Conservation (phyloP, 345 rosid species). For the Adansonia digitata region DNA sequence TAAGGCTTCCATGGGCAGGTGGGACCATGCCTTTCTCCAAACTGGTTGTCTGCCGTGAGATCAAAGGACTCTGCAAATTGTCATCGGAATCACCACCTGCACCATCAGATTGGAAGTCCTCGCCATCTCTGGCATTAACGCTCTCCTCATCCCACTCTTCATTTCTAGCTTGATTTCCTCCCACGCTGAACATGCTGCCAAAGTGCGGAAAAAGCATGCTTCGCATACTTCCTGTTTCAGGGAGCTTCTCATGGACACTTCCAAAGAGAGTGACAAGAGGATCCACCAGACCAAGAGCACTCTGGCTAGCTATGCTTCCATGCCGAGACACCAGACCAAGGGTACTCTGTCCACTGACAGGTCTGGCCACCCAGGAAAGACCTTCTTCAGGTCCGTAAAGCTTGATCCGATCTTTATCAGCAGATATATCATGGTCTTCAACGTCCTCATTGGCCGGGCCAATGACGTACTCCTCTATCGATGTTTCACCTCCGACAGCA, state of each 20-base stretch:
- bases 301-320: slow-evolving; percentile 59
- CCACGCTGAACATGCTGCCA: slow-evolving; percentile 94
- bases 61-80: slow-evolving; percentile 77
- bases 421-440: slow-evolving; percentile 58
- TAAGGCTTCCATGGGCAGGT: slow-evolving; percentile 43
- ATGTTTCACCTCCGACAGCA: slow-evolving; percentile 73
- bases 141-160: slow-evolving; percentile 95
- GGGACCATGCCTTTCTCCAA: slow-evolving; percentile 59
- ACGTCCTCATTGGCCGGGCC: slow-evolving; percentile 52
- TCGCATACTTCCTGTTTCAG: slow-evolving; percentile 75
- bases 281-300: slow-evolving; percentile 44
- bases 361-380: slow-evolving; percentile 79
- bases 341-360: slow-evolving; percentile 61
- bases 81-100: slow-evolving; percentile 60
- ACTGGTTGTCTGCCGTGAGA: slow-evolving; percentile 81
- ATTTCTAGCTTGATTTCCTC: slow-evolving; percentile 59
- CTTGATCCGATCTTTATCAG: slow-evolving; percentile 70
- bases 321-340: slow-evolving; percentile 56
- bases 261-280: slow-evolving; percentile 88
- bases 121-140: slow-evolving; percentile 59
- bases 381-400: slow-evolving; percentile 80
- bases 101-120: slow-evolving; percentile 60
- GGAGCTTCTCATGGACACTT: slow-evolving; percentile 75
- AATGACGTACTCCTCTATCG: slow-evolving; percentile 83
- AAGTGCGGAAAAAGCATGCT: slow-evolving; percentile 87